phyloP scores from a whole-genome alignment of 352 stramenopile species.

The Globisporangium viniferum region DNA sequence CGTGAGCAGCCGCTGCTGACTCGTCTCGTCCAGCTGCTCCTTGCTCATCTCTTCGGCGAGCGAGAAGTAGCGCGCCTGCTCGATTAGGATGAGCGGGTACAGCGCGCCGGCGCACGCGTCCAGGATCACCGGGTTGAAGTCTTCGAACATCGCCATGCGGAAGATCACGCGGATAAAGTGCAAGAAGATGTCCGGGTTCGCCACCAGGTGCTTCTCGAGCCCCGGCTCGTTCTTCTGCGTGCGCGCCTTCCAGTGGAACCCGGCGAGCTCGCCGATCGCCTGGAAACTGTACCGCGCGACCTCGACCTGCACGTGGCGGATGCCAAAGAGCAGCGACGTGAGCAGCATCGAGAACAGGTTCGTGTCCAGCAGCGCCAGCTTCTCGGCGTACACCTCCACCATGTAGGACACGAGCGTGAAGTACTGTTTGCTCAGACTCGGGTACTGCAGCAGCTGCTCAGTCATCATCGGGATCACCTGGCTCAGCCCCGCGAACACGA shows the following conservation, averaged over 20 bases:
- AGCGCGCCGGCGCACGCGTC: constrained; percentile 66
- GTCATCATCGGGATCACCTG: constrained; percentile 90
- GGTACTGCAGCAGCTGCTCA: constrained; percentile 83
- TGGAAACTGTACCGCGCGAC: constrained; percentile 83
- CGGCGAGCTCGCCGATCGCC: constrained; percentile 68
- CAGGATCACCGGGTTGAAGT: constrained; percentile 71
- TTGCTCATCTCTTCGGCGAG: constrained; percentile 65
- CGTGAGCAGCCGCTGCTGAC: constrained; percentile 49
- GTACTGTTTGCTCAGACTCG: constrained; percentile 84
- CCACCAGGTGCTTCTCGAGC: constrained; percentile 40
- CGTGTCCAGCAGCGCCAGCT: constrained; percentile 57
- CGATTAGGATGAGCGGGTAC: constrained; percentile 81
- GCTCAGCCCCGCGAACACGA: constrained; percentile 86
- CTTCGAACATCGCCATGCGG: constrained; percentile 76
- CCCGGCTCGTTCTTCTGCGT: constrained; percentile 46
- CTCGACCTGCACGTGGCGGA: constrained; percentile 71
- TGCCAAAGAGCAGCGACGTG: constrained; percentile 68
- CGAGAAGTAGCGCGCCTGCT: constrained; percentile 63
- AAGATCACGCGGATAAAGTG: constrained; percentile 77
- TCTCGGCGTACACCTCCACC: constrained; percentile 84
- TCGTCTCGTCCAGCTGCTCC: constrained; percentile 41
- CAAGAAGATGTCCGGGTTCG: constrained; percentile 63
- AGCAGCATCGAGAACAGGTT: constrained; percentile 75
- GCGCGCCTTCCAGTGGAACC: constrained; percentile 62
- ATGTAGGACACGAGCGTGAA: constrained; percentile 87